These are phyloP conservation scores for Corinectria fuckeliana DNA, from an alignment of 2,329 filamentous ascomycete genomes.

Conservation along the genomic window DNA sequence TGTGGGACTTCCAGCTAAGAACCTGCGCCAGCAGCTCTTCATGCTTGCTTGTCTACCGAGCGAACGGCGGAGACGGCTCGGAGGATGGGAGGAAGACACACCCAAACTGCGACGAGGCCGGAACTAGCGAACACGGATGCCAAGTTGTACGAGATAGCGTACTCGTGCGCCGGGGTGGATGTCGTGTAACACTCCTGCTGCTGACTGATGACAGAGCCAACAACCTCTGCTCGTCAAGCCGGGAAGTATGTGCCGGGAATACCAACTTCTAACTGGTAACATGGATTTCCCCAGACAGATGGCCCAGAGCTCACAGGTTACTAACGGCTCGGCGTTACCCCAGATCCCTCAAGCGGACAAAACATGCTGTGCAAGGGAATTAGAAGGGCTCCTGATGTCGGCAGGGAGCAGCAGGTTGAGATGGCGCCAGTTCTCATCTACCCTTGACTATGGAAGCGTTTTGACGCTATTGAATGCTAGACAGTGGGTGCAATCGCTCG, in stretches of 20 bases:
- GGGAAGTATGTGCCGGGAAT: background rate
- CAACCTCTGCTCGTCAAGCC: background rate
- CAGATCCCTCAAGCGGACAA: conserved; percentile 5
- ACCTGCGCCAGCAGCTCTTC: background rate
- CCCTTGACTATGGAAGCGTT: background rate
- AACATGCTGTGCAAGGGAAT: background rate
- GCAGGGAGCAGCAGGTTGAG: background rate
- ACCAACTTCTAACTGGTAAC: background rate
- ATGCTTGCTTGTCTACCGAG: background rate
- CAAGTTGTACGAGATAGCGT: background rate
- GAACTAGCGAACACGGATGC: background rate
- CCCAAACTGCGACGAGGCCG: background rate
- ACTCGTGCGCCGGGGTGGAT: background rate
- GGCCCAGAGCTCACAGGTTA: background rate
- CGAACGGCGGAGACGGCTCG: background rate
- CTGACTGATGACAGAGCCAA: background rate
- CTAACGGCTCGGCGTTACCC: conserved; percentile 7
- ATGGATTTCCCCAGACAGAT: background rate
- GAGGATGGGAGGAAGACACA: background rate
- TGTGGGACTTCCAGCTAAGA: conserved; percentile 2
- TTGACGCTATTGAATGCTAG: background rate
- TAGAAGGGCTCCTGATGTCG: background rate
- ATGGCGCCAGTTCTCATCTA: background rate
- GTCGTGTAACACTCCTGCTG: conserved; percentile 5
- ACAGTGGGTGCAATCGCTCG: background rate